Evolutionary conservation across 495 filamentous ascomycete genomes (phyloP).

Genomic region (Rhypophila decipiens): DNA sequence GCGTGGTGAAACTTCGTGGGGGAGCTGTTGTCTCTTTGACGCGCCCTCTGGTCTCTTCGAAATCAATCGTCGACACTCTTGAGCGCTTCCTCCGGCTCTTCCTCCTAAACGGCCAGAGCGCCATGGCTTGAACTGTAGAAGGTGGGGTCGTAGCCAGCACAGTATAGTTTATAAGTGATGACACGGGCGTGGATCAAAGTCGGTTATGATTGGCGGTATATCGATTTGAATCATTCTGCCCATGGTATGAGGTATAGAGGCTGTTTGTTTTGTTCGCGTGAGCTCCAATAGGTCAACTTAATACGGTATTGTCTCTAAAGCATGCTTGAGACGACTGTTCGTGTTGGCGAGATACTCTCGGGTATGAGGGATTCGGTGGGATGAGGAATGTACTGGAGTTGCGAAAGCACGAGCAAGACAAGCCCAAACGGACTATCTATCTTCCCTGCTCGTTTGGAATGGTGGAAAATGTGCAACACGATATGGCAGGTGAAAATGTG

Average conservation of each 20-base stretch:
- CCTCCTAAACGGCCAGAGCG: conserved; percentile 73
- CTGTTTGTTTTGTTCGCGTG: conserved; percentile 1
- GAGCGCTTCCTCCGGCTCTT: conserved; percentile 48
- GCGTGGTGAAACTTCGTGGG: conserved; percentile 34
- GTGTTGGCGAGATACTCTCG: background rate
- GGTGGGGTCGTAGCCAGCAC: background rate
- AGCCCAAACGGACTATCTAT: background rate
- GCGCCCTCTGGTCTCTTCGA: conserved; percentile 21
- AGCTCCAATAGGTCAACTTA: conserved; percentile 7
- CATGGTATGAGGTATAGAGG: conserved; percentile 5
- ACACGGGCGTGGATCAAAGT: conserved; percentile 3
- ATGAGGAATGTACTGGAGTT: background rate
- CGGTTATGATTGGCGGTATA: conserved; percentile 3
- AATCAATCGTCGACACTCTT: conserved; percentile 28
- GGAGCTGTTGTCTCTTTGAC: conserved; percentile 20
- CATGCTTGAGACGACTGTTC: conserved; percentile 12
- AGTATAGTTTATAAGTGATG: conserved; percentile 4
- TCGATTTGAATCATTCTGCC: conserved; percentile 20
- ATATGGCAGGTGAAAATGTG: too few species aligned
- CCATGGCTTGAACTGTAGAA: conserved; percentile 41
- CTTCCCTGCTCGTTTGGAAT: conserved; percentile 10
- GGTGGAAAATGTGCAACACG: too few species aligned
- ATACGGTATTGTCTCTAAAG: conserved; percentile 10
- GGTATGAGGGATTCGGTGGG: background rate
- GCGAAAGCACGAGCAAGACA: background rate